These are phyloP conservation scores for Helotiales sp. DNA, from an alignment of 2,329 filamentous ascomycete species.

Conservation along the genomic window DNA sequence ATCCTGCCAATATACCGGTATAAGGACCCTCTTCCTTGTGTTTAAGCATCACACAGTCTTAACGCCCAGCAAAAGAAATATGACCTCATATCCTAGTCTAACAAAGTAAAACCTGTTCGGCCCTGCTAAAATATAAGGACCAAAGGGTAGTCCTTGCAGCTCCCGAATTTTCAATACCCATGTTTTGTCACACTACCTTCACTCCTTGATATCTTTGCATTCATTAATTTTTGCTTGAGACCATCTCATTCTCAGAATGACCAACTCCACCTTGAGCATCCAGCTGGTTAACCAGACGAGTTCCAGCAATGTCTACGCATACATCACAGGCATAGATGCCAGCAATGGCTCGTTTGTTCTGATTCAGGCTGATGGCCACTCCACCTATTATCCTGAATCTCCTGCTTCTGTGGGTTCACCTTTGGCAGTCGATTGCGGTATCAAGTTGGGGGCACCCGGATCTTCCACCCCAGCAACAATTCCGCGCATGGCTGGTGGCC, in stretches of 20 bases:
- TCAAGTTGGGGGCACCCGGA: conserved; percentile 62
- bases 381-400: conserved; percentile 62
- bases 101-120: background rate
- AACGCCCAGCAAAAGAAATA: background rate
- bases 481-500: conserved; percentile 67
- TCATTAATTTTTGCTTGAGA: background rate
- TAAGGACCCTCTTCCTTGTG: background rate
- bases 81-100: background rate
- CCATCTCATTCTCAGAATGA: background rate
- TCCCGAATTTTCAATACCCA: background rate
- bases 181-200: background rate
- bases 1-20: background rate
- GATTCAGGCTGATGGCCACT: conserved; percentile 64
- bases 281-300: conserved; percentile 65
- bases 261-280: conserved; percentile 52
- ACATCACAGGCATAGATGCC: conserved; percentile 66
- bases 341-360: conserved; percentile 61
- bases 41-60: background rate
- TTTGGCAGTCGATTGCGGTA: conserved; percentile 59
- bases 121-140: background rate
- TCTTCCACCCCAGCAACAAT: conserved; percentile 60
- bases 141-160: background rate
- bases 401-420: conserved; percentile 51
- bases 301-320: conserved; percentile 62
- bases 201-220: background rate